Conservation (phyloP, 1,284 basidiomycete genomes). For the Neotropicomus parvogracilis region DNA sequence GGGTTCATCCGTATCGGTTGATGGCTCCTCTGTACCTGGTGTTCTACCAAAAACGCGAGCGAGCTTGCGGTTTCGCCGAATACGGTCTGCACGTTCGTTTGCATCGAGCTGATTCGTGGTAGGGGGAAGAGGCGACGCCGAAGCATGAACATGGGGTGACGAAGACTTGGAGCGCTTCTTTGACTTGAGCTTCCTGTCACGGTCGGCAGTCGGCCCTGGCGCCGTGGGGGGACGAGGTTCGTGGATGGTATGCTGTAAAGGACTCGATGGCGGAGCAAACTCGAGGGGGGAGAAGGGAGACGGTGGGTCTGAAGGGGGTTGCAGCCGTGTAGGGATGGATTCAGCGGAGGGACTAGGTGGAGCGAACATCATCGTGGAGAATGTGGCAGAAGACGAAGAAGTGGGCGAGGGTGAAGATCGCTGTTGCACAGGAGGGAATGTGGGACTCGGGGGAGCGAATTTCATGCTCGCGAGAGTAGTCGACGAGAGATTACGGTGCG, state of each 20-base stretch:
- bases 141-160: conserved; percentile 21
- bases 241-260: conserved; percentile 24
- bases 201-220: conserved; percentile 34
- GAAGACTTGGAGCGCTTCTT: conserved; percentile 28
- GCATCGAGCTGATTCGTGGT: conserved; percentile 66
- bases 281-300: conserved; percentile 31
- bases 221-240: conserved; percentile 41
- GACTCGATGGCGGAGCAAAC: conserved; percentile 25
- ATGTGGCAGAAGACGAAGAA: conserved; percentile 15
- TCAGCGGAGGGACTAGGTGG: conserved; percentile 30
- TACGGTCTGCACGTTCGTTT: conserved; percentile 65
- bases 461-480: conserved; percentile 29
- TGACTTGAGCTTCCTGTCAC: conserved; percentile 11
- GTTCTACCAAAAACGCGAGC: conserved; percentile 72
- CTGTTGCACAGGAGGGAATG: not conserved
- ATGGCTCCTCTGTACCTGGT: conserved; percentile 41
- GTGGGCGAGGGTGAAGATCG: conserved; percentile 12
- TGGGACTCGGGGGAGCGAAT: conserved; percentile 34
- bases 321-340: conserved; percentile 5
- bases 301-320: conserved; percentile 21
- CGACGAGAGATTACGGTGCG: conserved; percentile 18
- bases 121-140: conserved; percentile 38
- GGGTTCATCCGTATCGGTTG: conserved; percentile 30
- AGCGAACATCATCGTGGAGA: conserved; percentile 30
- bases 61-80: conserved; percentile 73